These are phyloP conservation scores for Xylariaceae sp. DNA, from an alignment of 2,329 filamentous ascomycete species.

Conservation along the genomic window DNA sequence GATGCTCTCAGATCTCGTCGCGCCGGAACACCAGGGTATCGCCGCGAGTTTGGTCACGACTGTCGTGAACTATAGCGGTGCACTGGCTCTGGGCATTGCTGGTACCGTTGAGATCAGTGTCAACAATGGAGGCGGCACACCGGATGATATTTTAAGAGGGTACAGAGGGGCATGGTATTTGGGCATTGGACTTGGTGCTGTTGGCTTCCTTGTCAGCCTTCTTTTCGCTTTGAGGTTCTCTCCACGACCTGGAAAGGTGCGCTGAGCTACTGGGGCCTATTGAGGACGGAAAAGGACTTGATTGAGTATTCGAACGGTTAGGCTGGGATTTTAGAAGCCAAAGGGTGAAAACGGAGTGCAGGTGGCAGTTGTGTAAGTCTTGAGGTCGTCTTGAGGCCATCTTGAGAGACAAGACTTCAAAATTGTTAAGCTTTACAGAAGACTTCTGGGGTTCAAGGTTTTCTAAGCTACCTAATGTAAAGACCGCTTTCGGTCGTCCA, in stretches of 20 bases:
- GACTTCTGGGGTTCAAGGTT: too few relatives aligned
- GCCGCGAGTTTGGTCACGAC: slow-evolving; percentile 49
- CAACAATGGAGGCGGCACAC: slow-evolving; percentile 14
- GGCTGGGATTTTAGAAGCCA: too few relatives aligned
- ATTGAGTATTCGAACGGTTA: not conserved
- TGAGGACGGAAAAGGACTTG: not conserved
- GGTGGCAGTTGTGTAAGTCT: too few relatives aligned
- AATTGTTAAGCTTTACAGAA: too few relatives aligned
- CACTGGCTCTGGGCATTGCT: slow-evolving; percentile 51
- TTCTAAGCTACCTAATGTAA: too few relatives aligned
- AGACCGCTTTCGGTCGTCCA: too few relatives aligned
- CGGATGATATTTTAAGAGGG: slow-evolving; percentile 22
- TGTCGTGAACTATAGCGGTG: slow-evolving; percentile 56
- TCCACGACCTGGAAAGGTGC: not conserved
- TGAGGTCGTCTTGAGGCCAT: too few relatives aligned
- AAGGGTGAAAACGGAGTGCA: too few relatives aligned
- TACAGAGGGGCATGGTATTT: slow-evolving; percentile 29
- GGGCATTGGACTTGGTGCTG: slow-evolving; percentile 23
- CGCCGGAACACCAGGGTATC: slow-evolving; percentile 32
- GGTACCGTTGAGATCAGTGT: slow-evolving; percentile 38
- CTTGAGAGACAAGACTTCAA: too few relatives aligned
- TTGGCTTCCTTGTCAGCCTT: slow-evolving; percentile 23
- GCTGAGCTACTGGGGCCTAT: not conserved
- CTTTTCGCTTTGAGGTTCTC: slow-evolving; percentile 25
- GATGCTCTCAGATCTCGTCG: slow-evolving; percentile 42